These are phyloP conservation scores for Acer yangbiense DNA, from an alignment of 345 rosid species.

Conservation along the genomic window DNA sequence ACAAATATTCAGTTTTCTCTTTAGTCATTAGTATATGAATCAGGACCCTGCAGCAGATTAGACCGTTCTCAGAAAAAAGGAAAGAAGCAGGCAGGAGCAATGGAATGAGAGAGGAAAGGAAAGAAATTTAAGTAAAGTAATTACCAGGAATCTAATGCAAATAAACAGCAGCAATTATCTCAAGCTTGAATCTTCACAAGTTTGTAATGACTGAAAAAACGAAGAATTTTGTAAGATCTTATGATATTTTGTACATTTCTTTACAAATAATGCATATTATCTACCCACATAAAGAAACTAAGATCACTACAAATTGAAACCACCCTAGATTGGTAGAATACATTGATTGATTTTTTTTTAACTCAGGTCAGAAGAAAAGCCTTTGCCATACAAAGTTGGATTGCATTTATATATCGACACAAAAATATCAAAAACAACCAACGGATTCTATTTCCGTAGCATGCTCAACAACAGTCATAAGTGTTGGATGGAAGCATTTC, in stretches of 20 bases:
- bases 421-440: no score
- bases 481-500: not conserved
- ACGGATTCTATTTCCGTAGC: no score
- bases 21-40: conserved; percentile 32
- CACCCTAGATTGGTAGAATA: not conserved
- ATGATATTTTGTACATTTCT: not conserved
- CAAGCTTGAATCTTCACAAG: conserved; percentile 1
- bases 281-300: no score
- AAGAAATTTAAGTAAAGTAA: not conserved
- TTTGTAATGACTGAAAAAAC: not conserved
- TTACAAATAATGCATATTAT: no score
- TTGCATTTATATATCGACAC: no score
- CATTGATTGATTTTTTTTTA: not conserved
- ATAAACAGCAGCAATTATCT: not conserved
- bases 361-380: no score
- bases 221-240: not conserved
- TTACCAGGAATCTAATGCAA: conserved; percentile 11
- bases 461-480: not conserved
- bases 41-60: conserved; percentile 27
- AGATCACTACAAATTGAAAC: not conserved
- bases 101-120: not conserved
- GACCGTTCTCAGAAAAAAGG: not conserved
- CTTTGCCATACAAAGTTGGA: no score
- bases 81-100: not conserved
- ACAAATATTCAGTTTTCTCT: conserved; percentile 21